A percentile compares a stretch with the other conserved stretches of the same genome.
These are phyloP conservation scores for Actinomucor elegans DNA, from an alignment of 371 early-diverging fungal genomes.

Conservation along the genomic window DNA sequence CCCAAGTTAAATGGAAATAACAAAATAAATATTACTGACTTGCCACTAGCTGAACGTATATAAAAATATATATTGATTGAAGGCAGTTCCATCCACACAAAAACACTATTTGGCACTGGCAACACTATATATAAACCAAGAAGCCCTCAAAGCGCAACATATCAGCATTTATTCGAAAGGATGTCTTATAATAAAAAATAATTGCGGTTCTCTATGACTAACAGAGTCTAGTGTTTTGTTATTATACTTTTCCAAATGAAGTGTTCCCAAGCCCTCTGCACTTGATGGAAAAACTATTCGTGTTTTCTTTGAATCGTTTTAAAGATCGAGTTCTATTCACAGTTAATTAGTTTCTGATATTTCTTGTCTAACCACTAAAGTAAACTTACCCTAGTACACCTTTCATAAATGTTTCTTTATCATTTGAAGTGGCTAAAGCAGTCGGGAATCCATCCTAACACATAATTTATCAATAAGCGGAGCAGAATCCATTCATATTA, in stretches of 20 bases:
- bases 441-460: slow-evolving; percentile 68
- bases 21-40: too few species aligned
- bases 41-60: too few species aligned
- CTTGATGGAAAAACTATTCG: slow-evolving; percentile 58
- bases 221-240: too few species aligned
- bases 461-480: not conserved
- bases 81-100: too few species aligned
- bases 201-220: too few species aligned
- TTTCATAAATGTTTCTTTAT: slow-evolving; percentile 66
- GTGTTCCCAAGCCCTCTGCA: slow-evolving; percentile 66
- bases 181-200: too few species aligned
- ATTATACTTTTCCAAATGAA: slow-evolving; percentile 33
- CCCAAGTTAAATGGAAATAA: too few species aligned
- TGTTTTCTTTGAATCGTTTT: slow-evolving; percentile 57
- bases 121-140: too few species aligned
- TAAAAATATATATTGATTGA: too few species aligned
- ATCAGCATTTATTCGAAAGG: too few species aligned
- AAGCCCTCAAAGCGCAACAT: too few species aligned
- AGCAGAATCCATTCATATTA: not conserved
- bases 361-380: not conserved
- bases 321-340: slow-evolving; percentile 55
- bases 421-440: slow-evolving; percentile 41
- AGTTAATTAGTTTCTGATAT: not conserved
- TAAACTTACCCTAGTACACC: slow-evolving; percentile 55
- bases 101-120: too few species aligned